A percentile compares a stretch with the other conserved stretches of the same genome.
phyloP scores from a whole-genome alignment of 208 protist genomes.

The Herpetomonas samuelpessoai region DNA sequence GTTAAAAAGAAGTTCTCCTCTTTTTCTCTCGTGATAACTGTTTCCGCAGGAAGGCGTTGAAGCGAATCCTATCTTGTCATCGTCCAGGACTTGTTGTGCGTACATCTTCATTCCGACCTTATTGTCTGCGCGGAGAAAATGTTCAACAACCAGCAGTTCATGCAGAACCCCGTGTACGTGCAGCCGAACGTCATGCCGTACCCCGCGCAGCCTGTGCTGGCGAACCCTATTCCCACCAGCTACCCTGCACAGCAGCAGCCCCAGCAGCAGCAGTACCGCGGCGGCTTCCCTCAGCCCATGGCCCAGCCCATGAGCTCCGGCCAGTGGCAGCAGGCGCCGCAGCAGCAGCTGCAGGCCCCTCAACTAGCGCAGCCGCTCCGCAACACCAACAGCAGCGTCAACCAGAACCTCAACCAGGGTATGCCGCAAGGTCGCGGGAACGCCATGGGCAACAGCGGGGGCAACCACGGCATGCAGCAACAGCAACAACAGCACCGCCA shows the following conservation, averaged over 20 bases:
- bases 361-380: neutral
- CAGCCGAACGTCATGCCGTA: constrained; percentile 76
- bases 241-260: constrained; percentile 29
- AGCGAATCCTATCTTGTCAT: too few relatives aligned
- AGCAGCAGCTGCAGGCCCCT: constrained; percentile 6
- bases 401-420: neutral
- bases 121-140: constrained; percentile 27
- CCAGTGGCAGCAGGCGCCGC: constrained; percentile 11
- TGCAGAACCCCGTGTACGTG: constrained; percentile 62
- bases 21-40: constrained; percentile 2
- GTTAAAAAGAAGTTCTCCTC: too few relatives aligned
- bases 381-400: constrained; percentile 1
- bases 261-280: constrained; percentile 28
- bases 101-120: neutral
- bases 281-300: constrained; percentile 26
- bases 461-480: constrained; percentile 8
- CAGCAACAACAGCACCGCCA: constrained; percentile 20
- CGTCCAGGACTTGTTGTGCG: too few relatives aligned
- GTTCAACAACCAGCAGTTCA: constrained; percentile 78
- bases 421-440: neutral
- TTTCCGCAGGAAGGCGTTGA: too few relatives aligned
- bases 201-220: constrained; percentile 26
- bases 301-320: constrained; percentile 12
- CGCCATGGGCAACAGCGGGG: neutral
- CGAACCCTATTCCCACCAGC: constrained; percentile 42